A percentile compares a stretch with the other conserved stretches of the same genome.
These are phyloP conservation scores for Ceratobasidium sp. DNA, from an alignment of 1,284 basidiomycete genomes.

Conservation along the genomic window DNA sequence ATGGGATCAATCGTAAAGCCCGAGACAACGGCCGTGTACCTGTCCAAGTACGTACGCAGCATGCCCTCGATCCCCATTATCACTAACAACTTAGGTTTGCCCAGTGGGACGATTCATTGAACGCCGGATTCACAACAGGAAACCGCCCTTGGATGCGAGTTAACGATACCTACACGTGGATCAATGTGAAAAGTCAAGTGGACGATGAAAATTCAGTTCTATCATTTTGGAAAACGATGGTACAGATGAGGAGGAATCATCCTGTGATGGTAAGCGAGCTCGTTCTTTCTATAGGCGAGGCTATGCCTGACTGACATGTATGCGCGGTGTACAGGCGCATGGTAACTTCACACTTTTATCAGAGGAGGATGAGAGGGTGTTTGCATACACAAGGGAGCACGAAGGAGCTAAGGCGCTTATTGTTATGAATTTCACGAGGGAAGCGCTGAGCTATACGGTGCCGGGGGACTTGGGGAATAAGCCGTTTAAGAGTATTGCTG, in stretches of 20 bases:
- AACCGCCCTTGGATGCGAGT: slow-evolving; percentile 84
- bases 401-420: slow-evolving; percentile 59
- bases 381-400: slow-evolving; percentile 67
- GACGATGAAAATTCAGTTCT: slow-evolving; percentile 66
- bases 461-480: background rate
- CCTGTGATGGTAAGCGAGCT: no score
- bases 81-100: no score
- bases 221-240: slow-evolving; percentile 70
- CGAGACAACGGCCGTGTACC: slow-evolving; percentile 79
- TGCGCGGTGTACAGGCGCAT: slow-evolving; percentile 61
- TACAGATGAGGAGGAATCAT: slow-evolving; percentile 68
- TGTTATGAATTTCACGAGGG: slow-evolving; percentile 67
- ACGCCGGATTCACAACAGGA: slow-evolving; percentile 76
- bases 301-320: background rate
- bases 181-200: slow-evolving; percentile 72
- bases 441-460: slow-evolving; percentile 51
- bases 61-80: no score
- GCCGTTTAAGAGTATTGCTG: background rate
- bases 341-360: slow-evolving; percentile 69
- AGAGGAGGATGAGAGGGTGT: slow-evolving; percentile 63
- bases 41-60: no score
- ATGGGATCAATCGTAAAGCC: slow-evolving; percentile 71
- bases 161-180: slow-evolving; percentile 73
- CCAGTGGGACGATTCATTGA: slow-evolving; percentile 71
- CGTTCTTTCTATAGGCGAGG: no score